Evolutionary conservation across 2,329 filamentous ascomycete species (phyloP), one percentile per base, ranked within the genome.

Genomic region (Pyrenophora tritici-repentis): DNA sequence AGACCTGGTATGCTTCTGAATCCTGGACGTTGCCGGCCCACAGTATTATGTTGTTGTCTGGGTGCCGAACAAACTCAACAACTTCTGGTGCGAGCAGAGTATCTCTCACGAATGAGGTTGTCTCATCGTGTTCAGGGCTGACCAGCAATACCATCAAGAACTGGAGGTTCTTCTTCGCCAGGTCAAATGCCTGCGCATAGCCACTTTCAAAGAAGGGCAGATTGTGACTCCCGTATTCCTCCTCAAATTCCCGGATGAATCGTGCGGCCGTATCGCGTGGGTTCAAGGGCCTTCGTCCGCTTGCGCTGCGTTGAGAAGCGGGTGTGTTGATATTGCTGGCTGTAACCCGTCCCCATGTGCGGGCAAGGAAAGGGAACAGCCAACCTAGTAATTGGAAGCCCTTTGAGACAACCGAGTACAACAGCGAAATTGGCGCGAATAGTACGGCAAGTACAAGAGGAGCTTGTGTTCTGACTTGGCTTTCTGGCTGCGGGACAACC

Each of bases 1-100:
- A 86, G 34, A 97, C 91, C 71, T 97, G 91, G 73, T 95, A 97
- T 4, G 93, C 90, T 76, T 99, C 94, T 3, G 91, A 88, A 71
- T 99, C 94, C 57, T 91, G 85, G 0, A 97, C 88, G 62, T 91
- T 96, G 39, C 94, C 94, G 34, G 88, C 91, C 94, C 94, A 99
- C 2, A 99, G 75, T 31, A 97, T 79, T 24, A 97, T 83, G 67
- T 93, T 89, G 73, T 91, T 91, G 29, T 80, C 75, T 1, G 89
- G 84, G 53, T 93, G 83, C 58, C 85, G 87, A 62, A 97, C 73
- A 65, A 91, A 96, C 5, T 81, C 77, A 9, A 86, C 80, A 3
- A 97, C 86, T 36, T 92, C 87, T 1, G 84, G 83, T 1, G 87
- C 82, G 6, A 97, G 82, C 0, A 99, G 81, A 0, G 91, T 97